These are phyloP conservation scores for Lentinus brumalis DNA, from an alignment of 768 basidiomycete genomes.

Conservation along the genomic window DNA sequence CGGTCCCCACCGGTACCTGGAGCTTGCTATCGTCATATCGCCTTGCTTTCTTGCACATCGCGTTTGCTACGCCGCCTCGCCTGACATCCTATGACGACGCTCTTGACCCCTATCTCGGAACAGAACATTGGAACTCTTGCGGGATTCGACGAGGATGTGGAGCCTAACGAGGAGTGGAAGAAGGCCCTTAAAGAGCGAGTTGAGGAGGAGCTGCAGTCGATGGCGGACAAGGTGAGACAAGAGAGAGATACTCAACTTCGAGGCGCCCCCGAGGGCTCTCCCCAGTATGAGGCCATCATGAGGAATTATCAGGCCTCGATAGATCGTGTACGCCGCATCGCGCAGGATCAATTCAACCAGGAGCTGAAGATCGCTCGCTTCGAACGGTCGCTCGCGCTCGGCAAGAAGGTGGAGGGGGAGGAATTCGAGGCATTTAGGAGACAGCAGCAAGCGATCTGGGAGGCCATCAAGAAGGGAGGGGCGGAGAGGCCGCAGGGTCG, in stretches of 20 bases:
- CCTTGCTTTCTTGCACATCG: slow-evolving; percentile 5
- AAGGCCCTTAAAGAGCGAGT: slow-evolving; percentile 49
- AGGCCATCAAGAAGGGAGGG: slow-evolving; percentile 46
- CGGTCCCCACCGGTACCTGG: slow-evolving; percentile 15
- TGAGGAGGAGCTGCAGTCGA: slow-evolving; percentile 41
- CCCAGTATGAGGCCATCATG: slow-evolving; percentile 39
- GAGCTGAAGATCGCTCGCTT: slow-evolving; percentile 19
- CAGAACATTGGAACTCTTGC: slow-evolving; percentile 14
- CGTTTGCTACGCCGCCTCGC: background rate
- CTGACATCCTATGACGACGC: slow-evolving; percentile 15
- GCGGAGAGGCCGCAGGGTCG: slow-evolving; percentile 11
- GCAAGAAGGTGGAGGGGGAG: slow-evolving; percentile 21
- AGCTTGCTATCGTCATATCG: slow-evolving; percentile 18
- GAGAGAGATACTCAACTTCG: slow-evolving; percentile 52
- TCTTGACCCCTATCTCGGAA: slow-evolving; percentile 16
- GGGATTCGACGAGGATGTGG: slow-evolving; percentile 31
- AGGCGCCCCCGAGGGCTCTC: slow-evolving; percentile 37
- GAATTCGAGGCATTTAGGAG: slow-evolving; percentile 37
- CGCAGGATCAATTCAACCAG: slow-evolving; percentile 43
- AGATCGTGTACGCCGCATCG: slow-evolving; percentile 46
- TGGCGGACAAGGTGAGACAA: slow-evolving; percentile 64
- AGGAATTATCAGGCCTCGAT: slow-evolving; percentile 44
- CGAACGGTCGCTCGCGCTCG: slow-evolving; percentile 13
- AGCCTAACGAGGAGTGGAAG: slow-evolving; percentile 63
- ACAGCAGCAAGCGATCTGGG: slow-evolving; percentile 48